Evolutionary conservation across 345 rosid genomes (phyloP).

Genomic region (Eucalyptus paniculata): DNA sequence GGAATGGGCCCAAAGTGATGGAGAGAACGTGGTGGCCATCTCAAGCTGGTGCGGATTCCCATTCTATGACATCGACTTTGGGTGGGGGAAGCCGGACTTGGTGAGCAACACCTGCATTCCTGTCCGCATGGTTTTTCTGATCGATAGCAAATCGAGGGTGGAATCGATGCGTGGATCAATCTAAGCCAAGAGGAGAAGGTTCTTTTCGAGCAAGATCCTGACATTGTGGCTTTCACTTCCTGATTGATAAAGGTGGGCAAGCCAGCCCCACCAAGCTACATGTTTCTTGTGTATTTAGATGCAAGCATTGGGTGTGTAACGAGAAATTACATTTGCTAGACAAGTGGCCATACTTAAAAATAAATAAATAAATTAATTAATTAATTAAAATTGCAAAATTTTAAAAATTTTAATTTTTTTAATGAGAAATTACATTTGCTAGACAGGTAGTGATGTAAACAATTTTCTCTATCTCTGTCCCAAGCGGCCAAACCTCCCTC

Average conservation of each 20-base stretch:
- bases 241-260: not conserved
- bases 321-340: not conserved
- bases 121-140: constrained; percentile 14
- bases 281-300: not conserved
- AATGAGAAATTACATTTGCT: not conserved
- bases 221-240: not conserved
- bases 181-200: not conserved
- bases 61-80: constrained; percentile 31
- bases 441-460: not conserved
- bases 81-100: constrained; percentile 50
- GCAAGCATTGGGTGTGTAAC: not conserved
- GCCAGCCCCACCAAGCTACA: not conserved
- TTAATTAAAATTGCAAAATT: too few species aligned
- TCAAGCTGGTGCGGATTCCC: constrained; percentile 29
- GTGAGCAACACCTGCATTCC: constrained; percentile 14
- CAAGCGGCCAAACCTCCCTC: too few species aligned
- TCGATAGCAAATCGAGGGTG: constrained; percentile 23
- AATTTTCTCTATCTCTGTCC: too few species aligned
- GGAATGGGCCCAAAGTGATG: not conserved
- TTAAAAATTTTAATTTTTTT: too few species aligned
- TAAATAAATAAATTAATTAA: too few species aligned
- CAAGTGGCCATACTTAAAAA: not conserved
- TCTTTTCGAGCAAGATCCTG: not conserved
- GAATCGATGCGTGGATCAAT: constrained; percentile 40
- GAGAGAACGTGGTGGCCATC: constrained; percentile 5